phyloP scores from a whole-genome alignment of 257 asterid genomes.

The Primulina huaijiensis region DNA sequence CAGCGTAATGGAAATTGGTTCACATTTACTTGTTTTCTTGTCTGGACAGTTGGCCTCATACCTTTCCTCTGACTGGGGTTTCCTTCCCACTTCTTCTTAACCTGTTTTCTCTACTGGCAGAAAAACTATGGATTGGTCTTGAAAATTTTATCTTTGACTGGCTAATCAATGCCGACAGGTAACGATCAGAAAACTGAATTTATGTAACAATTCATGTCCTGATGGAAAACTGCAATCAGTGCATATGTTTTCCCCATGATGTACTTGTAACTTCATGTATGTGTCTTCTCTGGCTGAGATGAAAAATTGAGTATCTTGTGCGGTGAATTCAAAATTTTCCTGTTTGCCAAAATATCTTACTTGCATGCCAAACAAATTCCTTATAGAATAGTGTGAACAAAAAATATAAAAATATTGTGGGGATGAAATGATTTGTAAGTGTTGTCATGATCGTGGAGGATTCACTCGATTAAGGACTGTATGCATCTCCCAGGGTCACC shows the following conservation, averaged over 20 bases:
- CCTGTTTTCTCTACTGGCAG: conserved; percentile 46
- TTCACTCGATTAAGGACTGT: conserved; percentile 6
- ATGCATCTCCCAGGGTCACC: conserved; percentile 12
- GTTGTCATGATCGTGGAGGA: conserved; percentile 24
- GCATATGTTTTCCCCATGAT: conserved; percentile 15
- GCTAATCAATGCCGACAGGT: conserved; percentile 99
- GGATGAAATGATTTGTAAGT: conserved; percentile 19
- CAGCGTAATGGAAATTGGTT: conserved; percentile 10
- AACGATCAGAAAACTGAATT: conserved; percentile 25
- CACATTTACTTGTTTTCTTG: conserved; percentile 12
- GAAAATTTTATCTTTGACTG: conserved; percentile 98
- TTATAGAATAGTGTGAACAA: conserved; percentile 16
- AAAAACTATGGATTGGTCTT: conserved; percentile 95
- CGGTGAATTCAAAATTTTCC: not conserved
- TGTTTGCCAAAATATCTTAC: conserved; percentile 5
- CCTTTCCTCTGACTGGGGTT: conserved; percentile 16
- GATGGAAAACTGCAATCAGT: conserved; percentile 8
- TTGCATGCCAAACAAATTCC: conserved; percentile 3
- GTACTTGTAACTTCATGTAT: conserved; percentile 3
- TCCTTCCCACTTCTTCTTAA: conserved; percentile 20
- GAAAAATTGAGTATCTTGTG: conserved; percentile 17
- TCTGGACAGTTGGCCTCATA: not conserved
- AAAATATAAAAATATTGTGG: conserved; percentile 13
- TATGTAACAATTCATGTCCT: conserved; percentile 21
- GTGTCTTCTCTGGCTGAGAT: conserved; percentile 22